Percentiles rank a stretch among this genome's conserved stretches.
These are phyloP conservation scores for Aureobasidium sp. DNA, from an alignment of 2,329 filamentous ascomycete species.

Conservation along the genomic window DNA sequence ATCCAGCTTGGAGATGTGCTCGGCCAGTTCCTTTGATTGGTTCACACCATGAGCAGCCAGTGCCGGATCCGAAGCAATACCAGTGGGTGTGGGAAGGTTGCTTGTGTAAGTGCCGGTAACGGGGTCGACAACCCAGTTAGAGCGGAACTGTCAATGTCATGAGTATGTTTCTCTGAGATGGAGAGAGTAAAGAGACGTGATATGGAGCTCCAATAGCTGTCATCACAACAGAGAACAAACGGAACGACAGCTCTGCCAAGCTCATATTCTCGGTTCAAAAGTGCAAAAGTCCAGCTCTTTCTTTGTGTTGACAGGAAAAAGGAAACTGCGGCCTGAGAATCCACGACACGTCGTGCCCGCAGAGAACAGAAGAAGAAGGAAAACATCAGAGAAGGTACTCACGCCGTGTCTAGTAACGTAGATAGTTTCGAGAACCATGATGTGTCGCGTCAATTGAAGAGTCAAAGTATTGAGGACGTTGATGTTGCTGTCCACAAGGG, in stretches of 20 bases:
- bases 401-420: slow-evolving; percentile 58
- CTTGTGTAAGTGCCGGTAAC: slow-evolving; percentile 81
- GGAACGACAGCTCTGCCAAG: background rate
- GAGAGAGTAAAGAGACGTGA: background rate
- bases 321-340: background rate
- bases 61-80: slow-evolving; percentile 87
- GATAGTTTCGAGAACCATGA: slow-evolving; percentile 51
- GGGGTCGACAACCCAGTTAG: slow-evolving; percentile 88
- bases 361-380: slow-evolving; percentile 21
- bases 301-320: background rate
- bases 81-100: slow-evolving; percentile 82
- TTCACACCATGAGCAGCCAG: slow-evolving; percentile 87
- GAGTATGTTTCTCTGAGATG: slow-evolving; percentile 8
- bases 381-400: slow-evolving; percentile 34
- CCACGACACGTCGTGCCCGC: slow-evolving; percentile 4
- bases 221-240: background rate
- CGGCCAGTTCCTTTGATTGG: slow-evolving; percentile 82
- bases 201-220: background rate
- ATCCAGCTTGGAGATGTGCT: slow-evolving; percentile 65
- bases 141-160: slow-evolving; percentile 73
- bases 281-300: background rate
- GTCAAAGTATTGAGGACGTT: slow-evolving; percentile 1
- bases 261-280: background rate
- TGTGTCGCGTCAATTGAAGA: background rate
- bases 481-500: slow-evolving; percentile 18